phyloP scores from a whole-genome alignment of 768 basidiomycete genomes.

The Mycena latifolia region DNA sequence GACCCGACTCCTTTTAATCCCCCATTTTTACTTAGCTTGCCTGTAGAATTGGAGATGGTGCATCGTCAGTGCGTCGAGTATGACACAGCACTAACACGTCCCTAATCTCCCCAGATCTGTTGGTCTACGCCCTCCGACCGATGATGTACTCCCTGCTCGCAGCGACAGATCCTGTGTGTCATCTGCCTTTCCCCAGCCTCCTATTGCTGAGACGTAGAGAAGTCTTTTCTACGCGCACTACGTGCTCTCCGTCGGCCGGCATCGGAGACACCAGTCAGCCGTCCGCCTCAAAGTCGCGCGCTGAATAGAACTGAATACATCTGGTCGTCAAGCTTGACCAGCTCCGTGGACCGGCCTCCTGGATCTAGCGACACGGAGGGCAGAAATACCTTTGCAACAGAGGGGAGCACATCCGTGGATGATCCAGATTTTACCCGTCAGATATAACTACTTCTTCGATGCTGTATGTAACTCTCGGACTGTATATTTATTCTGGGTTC shows the following conservation, averaged over 20 bases:
- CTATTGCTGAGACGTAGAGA: too few species aligned
- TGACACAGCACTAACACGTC: too few species aligned
- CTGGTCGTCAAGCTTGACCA: not conserved
- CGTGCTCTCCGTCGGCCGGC: not conserved
- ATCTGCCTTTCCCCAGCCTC: too few species aligned
- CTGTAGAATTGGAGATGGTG: not conserved
- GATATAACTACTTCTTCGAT: not conserved
- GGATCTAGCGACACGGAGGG: not conserved
- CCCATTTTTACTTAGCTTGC: constrained; percentile 9
- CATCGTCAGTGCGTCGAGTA: too few species aligned
- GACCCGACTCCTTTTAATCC: too few species aligned
- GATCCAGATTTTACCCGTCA: constrained; percentile 9
- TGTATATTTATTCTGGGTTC: too few species aligned
- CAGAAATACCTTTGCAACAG: too few species aligned
- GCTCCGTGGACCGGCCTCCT: not conserved
- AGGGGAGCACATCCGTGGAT: not conserved
- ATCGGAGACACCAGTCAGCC: not conserved
- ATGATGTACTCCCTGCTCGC: constrained; percentile 17
- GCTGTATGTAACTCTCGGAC: too few species aligned
- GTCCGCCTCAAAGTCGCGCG: not conserved
- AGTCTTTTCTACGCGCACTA: too few species aligned
- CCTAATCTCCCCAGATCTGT: not conserved
- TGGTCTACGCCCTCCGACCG: constrained; percentile 13
- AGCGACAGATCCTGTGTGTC: constrained; percentile 21
- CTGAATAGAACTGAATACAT: not conserved